Conservation (phyloP, 73 alveolate species). For the Diophrys appendiculata region DNA sequence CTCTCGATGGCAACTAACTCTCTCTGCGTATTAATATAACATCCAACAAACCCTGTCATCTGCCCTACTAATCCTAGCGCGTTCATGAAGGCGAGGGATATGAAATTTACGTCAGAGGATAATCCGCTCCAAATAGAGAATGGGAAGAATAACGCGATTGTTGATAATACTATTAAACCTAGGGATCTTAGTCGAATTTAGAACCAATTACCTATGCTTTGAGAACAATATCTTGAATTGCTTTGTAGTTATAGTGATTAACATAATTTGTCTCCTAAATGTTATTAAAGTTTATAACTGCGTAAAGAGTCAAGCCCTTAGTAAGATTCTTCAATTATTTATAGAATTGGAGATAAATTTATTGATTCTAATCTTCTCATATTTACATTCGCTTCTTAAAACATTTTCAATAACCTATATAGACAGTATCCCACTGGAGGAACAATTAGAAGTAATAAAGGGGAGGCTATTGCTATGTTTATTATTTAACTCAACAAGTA, state of each 20-base stretch:
- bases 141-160: neutral
- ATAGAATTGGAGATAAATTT: slow-evolving; percentile 1
- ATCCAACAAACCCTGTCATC: neutral
- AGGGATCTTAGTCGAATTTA: neutral
- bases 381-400: no score
- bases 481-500: neutral
- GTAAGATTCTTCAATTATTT: neutral
- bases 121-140: neutral
- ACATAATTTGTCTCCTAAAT: neutral
- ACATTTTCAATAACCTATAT: no score
- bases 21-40: neutral
- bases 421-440: neutral
- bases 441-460: neutral
- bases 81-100: neutral
- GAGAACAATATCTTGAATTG: neutral
- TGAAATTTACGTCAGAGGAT: neutral
- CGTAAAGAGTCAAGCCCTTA: neutral
- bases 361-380: neutral
- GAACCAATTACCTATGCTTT: neutral
- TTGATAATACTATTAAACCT: neutral
- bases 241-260: no score
- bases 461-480: neutral
- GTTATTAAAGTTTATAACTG: neutral
- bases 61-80: neutral
- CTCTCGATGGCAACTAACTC: slow-evolving; percentile 1